Conservation (phyloP, 208 protist genomes). For the Strigomonas culicis region DNA sequence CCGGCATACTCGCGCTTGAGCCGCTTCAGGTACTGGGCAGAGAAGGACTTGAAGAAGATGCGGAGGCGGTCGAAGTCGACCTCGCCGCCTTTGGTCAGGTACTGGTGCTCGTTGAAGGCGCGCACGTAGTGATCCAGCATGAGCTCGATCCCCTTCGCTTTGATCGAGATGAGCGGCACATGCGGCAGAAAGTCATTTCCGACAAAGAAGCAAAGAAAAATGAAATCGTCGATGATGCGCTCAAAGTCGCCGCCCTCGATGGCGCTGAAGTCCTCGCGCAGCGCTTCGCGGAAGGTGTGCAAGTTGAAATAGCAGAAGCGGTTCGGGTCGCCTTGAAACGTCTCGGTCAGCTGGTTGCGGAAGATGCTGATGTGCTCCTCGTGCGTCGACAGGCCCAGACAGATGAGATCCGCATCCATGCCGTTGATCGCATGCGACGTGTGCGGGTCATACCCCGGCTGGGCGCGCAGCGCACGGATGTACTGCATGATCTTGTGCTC, state of each 20-base stretch:
- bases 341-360: slow-evolving; percentile 95
- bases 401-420: slow-evolving; percentile 99
- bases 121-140: slow-evolving; percentile 89
- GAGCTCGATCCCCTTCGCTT: slow-evolving; percentile 94
- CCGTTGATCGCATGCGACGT: slow-evolving; percentile 98
- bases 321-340: slow-evolving; percentile 67
- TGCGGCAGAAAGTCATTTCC: slow-evolving; percentile 99
- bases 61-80: slow-evolving; percentile 64
- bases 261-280: slow-evolving; percentile 77
- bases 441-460: slow-evolving; percentile 95
- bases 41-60: slow-evolving; percentile 66
- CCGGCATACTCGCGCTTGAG: slow-evolving; percentile 67
- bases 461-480: slow-evolving; percentile 81
- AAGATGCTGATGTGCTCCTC: slow-evolving; percentile 98
- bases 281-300: slow-evolving; percentile 55
- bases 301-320: slow-evolving; percentile 90
- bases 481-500: slow-evolving; percentile 96
- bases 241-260: slow-evolving; percentile 93
- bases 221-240: slow-evolving; percentile 98
- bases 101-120: slow-evolving; percentile 61
- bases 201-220: slow-evolving; percentile 99
- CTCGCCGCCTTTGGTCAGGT: slow-evolving; percentile 84
- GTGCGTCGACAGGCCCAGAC: slow-evolving; percentile 98
- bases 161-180: slow-evolving; percentile 97
- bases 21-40: slow-evolving; percentile 33